Evolutionary conservation across 2,329 filamentous ascomycete species (phyloP).

Genomic region (Xylariaceae sp.): DNA sequence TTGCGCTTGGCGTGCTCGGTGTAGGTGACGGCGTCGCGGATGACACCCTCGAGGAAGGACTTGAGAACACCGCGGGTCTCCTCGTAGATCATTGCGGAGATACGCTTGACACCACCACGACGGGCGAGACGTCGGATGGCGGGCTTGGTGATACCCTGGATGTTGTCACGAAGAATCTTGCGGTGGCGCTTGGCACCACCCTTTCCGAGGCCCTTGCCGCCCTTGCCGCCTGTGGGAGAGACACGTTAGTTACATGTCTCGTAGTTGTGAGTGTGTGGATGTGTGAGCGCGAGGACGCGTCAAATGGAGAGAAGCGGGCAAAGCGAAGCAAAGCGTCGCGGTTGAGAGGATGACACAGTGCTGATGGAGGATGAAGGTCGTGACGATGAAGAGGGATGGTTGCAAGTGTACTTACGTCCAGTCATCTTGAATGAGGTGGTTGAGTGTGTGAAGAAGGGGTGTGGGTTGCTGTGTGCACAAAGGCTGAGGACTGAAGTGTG

Average conservation of each 20-base stretch:
- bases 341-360: neutral
- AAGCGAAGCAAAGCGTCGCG: neutral
- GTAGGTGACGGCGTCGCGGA: slow-evolving; percentile 77
- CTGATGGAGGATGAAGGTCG: neutral
- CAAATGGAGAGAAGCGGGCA: no score
- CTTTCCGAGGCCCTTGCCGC: slow-evolving; percentile 97
- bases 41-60: slow-evolving; percentile 80
- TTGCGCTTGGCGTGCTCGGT: slow-evolving; percentile 81
- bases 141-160: slow-evolving; percentile 98
- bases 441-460: slow-evolving; percentile 7
- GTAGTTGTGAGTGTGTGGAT: no score
- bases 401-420: slow-evolving; percentile 30
- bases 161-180: slow-evolving; percentile 99
- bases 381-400: neutral
- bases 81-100: slow-evolving; percentile 91
- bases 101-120: slow-evolving; percentile 99
- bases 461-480: slow-evolving; percentile 14
- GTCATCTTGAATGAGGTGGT: slow-evolving; percentile 30
- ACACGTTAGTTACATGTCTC: slow-evolving; percentile 56
- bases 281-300: no score
- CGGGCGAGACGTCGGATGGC: slow-evolving; percentile 97
- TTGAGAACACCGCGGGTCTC: slow-evolving; percentile 80
- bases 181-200: slow-evolving; percentile 98
- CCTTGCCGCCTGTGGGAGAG: slow-evolving; percentile 70
- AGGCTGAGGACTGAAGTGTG: slow-evolving; percentile 21